Base-by-base conservation (phyloP, 352 stramenopile genomes). In the Phytophthora litchii region DNA sequence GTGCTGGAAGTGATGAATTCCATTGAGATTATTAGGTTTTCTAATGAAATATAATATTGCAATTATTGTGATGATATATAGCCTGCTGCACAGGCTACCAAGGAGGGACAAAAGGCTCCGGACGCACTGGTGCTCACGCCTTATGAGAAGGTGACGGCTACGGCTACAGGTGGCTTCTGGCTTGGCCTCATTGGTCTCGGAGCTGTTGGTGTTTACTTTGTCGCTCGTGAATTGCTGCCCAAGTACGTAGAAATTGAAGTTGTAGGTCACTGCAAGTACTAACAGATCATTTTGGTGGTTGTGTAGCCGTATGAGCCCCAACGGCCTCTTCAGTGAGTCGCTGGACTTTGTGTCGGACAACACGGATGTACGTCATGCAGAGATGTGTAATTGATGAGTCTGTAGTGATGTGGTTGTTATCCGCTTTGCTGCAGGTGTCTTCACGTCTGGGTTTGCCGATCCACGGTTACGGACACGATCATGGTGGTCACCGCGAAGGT, bases 401-500 rank as follows among this genome's bases (percentile, higher is more conserved):
- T 54, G n/a, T 40, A 42, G 34, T 63, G 11, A 67, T 12, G 12
- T 44, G 3, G 25, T 34, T 60, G 16, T 38, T 40, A 16, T 3
- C 5, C 5, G 36, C 11, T 21, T 50, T 80, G 40, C 14, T 58
- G 0, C 32, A 74, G 65, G 86, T 98, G 36, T 83, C 78, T 34
- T 86, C 85, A 48, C 83, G 88, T 58, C 89, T 97, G 52, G 95
- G 95, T 16, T 80, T 95, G 44, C 74, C 76, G 1, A 73, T 98
- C 42, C 96, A 98, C 70, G 94, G 88, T 36, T 98, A 98, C 64
- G 93, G 95, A 20, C 78, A 94, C 47, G 95, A 98, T 83, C 88
- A 98, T 69, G 89, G 89, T 43, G 88, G 91, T 5, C 83, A 96
- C 75, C 91, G 93, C 29, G 95, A 98, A 67, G 93, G 95, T 44